Conservation (phyloP, 371 early-diverging fungal species). For the Rhizopus arrhizus region DNA sequence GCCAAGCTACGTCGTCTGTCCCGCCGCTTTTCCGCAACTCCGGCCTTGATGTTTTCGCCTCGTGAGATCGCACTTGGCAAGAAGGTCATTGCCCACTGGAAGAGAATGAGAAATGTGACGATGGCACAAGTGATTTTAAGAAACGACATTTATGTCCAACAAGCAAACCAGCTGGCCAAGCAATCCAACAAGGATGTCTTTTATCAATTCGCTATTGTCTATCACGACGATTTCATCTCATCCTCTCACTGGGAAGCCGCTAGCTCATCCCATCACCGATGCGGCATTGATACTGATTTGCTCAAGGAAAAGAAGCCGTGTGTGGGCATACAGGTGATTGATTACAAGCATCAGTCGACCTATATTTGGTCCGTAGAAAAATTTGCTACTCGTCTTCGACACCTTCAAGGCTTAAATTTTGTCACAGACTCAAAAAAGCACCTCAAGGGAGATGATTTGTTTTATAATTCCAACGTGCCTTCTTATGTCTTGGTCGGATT, state of each 20-base stretch:
- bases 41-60: conserved; percentile 31
- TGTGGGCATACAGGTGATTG: conserved; percentile 73
- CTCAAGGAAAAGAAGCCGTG: conserved; percentile 56
- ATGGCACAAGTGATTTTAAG: conserved; percentile 75
- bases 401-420: conserved; percentile 72
- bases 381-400: conserved; percentile 68
- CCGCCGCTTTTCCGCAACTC: conserved; percentile 43
- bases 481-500: conserved; percentile 63
- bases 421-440: conserved; percentile 69
- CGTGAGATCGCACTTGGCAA: conserved; percentile 53
- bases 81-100: conserved; percentile 62
- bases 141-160: conserved; percentile 75
- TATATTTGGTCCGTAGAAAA: conserved; percentile 78
- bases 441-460: conserved; percentile 77
- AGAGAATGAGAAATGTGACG: conserved; percentile 63
- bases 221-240: conserved; percentile 51
- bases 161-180: conserved; percentile 83
- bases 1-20: conserved; percentile 53
- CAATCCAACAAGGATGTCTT: conserved; percentile 77
- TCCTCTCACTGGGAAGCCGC: conserved; percentile 69
- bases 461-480: conserved; percentile 68
- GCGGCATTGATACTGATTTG: conserved; percentile 54
- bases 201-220: conserved; percentile 80
- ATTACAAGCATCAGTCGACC: conserved; percentile 67
- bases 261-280: conserved; percentile 10